These are phyloP conservation scores for Aeminium ludgeri DNA, from an alignment of 495 filamentous ascomycete genomes.

Conservation along the genomic window DNA sequence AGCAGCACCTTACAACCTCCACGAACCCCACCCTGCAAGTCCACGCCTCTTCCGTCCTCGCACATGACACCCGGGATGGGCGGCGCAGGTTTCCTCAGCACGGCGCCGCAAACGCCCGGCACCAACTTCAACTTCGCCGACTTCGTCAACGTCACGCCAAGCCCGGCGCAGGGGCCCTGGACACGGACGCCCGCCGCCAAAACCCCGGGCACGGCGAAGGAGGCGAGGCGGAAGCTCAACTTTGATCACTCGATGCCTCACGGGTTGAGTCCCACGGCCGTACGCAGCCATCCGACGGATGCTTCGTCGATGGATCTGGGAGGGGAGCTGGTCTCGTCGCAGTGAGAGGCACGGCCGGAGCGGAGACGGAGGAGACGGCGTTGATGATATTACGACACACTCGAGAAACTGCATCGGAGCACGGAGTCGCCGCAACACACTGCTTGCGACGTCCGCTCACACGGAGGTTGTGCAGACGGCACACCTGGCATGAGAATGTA, in stretches of 20 bases:
- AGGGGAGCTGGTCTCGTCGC: conserved; percentile 31
- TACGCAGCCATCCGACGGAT: conserved; percentile 17
- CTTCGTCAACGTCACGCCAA: conserved; percentile 92
- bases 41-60: conserved; percentile 60
- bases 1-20: conserved; percentile 45
- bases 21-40: conserved; percentile 73
- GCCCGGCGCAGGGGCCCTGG: conserved; percentile 74
- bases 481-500: too few relatives aligned
- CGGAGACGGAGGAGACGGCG: conserved; percentile 3
- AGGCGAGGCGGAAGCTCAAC: conserved; percentile 44
- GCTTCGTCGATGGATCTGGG: conserved; percentile 38
- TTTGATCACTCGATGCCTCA: conserved; percentile 46
- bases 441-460: too few relatives aligned
- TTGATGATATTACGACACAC: conserved; percentile 7
- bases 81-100: conserved; percentile 40
- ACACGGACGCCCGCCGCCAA: conserved; percentile 33
- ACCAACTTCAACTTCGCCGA: conserved; percentile 86
- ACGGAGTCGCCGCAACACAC: too few relatives aligned
- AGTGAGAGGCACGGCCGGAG: neutral
- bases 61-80: conserved; percentile 70
- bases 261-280: conserved; percentile 20
- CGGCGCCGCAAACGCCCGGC: conserved; percentile 38
- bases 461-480: too few relatives aligned
- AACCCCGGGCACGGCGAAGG: conserved; percentile 41
- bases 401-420: neutral